Conservation (phyloP, 129 eudicot species). For the Heracleum sosnowskyi region DNA sequence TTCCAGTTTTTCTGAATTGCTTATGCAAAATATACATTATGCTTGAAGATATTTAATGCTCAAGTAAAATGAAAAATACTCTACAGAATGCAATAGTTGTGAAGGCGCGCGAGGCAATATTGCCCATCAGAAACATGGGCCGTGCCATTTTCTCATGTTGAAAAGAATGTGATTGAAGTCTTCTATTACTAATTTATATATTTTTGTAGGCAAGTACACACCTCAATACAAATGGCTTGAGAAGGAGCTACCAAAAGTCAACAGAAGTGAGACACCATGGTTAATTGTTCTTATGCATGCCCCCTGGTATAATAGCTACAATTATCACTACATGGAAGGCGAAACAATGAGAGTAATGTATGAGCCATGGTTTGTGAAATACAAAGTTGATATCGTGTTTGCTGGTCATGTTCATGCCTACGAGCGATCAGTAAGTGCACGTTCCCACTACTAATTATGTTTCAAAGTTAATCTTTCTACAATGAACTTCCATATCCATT, state of each 20-base stretch:
- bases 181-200: background rate
- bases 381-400: conserved; percentile 57
- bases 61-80: background rate
- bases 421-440: conserved; percentile 47
- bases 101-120: background rate
- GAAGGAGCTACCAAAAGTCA: conserved; percentile 39
- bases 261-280: conserved; percentile 64
- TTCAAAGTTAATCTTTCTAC: background rate
- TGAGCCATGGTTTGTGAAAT: conserved; percentile 53
- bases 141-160: background rate
- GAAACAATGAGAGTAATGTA: conserved; percentile 55
- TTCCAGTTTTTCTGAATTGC: background rate
- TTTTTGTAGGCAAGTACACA: conserved; percentile 40
- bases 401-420: conserved; percentile 76
- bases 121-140: background rate
- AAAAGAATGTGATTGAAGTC: background rate
- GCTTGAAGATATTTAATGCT: background rate
- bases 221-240: conserved; percentile 51
- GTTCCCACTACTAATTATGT: background rate
- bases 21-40: background rate
- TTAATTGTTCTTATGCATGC: conserved; percentile 55
- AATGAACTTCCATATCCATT: background rate
- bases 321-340: conserved; percentile 65
- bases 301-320: conserved; percentile 59
- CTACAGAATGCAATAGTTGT: background rate